Evolutionary conservation across 1,139 yeast genomes (phyloP), one percentile per base, ranked within the genome.

Genomic region (Debaryomycetaceae sp.): DNA sequence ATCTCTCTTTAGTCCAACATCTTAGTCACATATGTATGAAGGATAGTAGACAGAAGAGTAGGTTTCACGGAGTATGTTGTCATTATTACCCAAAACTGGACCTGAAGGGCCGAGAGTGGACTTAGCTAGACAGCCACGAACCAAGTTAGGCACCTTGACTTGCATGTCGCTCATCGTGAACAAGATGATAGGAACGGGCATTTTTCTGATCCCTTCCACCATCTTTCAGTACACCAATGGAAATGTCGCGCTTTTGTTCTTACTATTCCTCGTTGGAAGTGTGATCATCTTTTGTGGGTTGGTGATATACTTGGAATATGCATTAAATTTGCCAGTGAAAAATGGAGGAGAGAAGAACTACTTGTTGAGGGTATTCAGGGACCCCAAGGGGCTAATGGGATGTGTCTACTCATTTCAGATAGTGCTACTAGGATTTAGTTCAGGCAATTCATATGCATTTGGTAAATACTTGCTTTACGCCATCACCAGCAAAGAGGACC

Each of bases 301-400:
- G 29, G 55, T 73, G 30, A 69, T 73, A 5, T 74, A 71, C 51
- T 49, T 74, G 24, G 79, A 74, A 46, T 74, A 57, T 53, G 76
- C 79, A 4, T 52, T 74, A 37, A 74, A 72, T 39, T 50, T 74
- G 31, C 79, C 78, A 8, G 60, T 69, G 36, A 57, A 57, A 32
- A 73, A 71, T 46, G 79, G 79, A 0, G 79, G 79, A 2, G 79
- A 74, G 50, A 70, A 71, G 57, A 74, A 74, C 52, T 74, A 74
- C 49, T 51, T 74, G n/a, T 63, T 72, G 31, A 53, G 77, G 35
- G 71, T 71, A 0, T 72, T 65, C 45, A 55, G 57, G 16, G 41
- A 45, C 6, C 73, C 73, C 15, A 53, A 53, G 34, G 70, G 74
- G 4, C 50, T 71, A 15, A 58, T 61, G 34, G 75, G 75, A 4